A percentile compares a stretch with the other conserved stretches of the same genome.
These are phyloP conservation scores for Hordeum pubiflorum DNA, from an alignment of 202 grass and related monocot genomes.

Conservation along the genomic window DNA sequence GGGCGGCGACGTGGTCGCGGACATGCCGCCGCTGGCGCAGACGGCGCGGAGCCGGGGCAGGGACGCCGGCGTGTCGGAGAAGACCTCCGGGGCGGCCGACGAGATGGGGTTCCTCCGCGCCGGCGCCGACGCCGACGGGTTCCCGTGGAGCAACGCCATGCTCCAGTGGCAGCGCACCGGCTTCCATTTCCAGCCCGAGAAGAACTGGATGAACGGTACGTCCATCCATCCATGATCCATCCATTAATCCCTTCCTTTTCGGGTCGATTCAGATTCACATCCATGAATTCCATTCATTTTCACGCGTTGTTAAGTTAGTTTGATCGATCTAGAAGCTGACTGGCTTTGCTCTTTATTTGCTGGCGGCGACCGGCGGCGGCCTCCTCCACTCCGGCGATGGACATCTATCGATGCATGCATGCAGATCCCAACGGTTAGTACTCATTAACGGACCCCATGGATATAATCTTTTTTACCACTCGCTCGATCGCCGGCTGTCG, in stretches of 20 bases:
- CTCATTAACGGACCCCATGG: neutral
- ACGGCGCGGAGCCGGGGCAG: neutral
- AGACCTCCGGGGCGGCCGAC: neutral
- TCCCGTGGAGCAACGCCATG: constrained; percentile 8
- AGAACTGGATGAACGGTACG: constrained; percentile 13
- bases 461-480: neutral
- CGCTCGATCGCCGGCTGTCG: neutral
- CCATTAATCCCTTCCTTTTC: neutral
- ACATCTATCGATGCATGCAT: neutral
- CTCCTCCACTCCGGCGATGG: neutral
- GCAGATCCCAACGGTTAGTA: constrained; percentile 1
- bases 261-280: neutral
- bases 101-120: neutral
- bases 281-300: neutral
- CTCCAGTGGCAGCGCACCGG: constrained; percentile 6
- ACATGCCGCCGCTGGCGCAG: neutral
- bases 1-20: neutral
- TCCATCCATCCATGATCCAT: neutral
- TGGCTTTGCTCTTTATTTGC: neutral
- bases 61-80: constrained; percentile 7
- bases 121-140: neutral
- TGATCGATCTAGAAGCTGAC: neutral
- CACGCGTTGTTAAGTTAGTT: neutral
- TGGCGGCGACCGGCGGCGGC: neutral
- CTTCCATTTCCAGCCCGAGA: constrained; percentile 2